Conservation (phyloP, 768 basidiomycete species). For the Fomitopsis pulvina region DNA sequence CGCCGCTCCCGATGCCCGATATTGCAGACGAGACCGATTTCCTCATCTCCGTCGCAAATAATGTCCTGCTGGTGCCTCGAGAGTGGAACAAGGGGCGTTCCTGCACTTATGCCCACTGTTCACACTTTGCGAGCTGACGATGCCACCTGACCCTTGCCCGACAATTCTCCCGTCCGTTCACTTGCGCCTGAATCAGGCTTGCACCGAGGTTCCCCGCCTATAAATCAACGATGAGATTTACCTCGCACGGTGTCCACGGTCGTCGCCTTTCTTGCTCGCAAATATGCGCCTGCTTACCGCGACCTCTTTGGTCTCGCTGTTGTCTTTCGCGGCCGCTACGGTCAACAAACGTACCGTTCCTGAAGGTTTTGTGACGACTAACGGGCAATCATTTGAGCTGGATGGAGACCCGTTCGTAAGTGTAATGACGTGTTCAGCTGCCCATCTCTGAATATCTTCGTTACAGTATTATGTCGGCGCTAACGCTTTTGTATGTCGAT, state of each 20-base stretch:
- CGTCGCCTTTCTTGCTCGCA: neutral
- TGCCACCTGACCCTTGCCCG: slow-evolving; percentile 14
- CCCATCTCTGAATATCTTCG: neutral
- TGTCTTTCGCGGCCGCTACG: neutral
- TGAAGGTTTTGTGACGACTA: slow-evolving; percentile 20
- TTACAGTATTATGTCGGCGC: slow-evolving; percentile 43
- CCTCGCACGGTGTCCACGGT: neutral
- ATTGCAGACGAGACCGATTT: no score
- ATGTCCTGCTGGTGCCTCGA: neutral
- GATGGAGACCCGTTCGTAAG: slow-evolving; percentile 47
- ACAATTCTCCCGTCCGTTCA: slow-evolving; percentile 8
- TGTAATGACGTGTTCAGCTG: slow-evolving; percentile 1
- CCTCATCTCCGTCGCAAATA: neutral
- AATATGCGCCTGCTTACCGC: slow-evolving; percentile 1
- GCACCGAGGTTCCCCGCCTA: neutral
- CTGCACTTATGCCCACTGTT: neutral
- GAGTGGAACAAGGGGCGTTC: neutral
- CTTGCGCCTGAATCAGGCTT: neutral
- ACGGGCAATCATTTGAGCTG: slow-evolving; percentile 24
- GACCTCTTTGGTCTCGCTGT: neutral
- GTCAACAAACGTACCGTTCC: slow-evolving; percentile 10
- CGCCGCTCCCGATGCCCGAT: no score
- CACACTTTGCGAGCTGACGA: neutral
- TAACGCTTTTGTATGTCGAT: slow-evolving; percentile 41
- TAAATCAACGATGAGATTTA: neutral